Base-by-base conservation (phyloP, 352 stramenopile species). In the Globisporangium barbulae region DNA sequence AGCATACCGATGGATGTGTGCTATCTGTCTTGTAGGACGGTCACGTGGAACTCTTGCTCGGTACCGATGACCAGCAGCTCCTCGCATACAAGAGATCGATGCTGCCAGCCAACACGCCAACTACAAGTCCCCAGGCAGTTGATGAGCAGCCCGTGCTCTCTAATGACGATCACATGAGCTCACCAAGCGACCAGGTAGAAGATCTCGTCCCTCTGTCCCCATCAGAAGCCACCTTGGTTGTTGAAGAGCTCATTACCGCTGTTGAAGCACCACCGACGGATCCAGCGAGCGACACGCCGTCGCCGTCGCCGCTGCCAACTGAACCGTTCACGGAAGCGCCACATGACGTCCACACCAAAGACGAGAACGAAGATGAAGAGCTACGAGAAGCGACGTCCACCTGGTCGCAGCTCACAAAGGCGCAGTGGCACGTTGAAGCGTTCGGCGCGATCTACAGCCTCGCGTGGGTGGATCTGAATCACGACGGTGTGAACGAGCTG, bases 401-500 rank as follows among this genome's bases (percentile, higher is more conserved):
- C 12, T 91, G 83, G 83, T 49, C 66, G 8, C 60, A 70, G 41
- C 33, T 86, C 31, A 35, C 68, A 1, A 47, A 59, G 7, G 45
- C 59, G 1, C 39, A 67, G 9, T 90, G 79, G 78, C 58, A 81
- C 45, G 57, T 93, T 37, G 67, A 88, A 21, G 78, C 70, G 0
- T 90, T 90, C 55, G 84, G 84, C 0, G 63, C 73, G 37, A 81
- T 93, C 66, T 93, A 91, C 72, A 90, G 81, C 59, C 70, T 93
- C n/a, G 55, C 79, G 5, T 83, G 72, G 68, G 63, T 80, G 48
- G 84, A 93, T 62, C 53, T 91, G 13, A 91, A 93, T 54, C 60
- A 62, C 52, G 82, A 93, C 35, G 82, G 82, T 41, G 74, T 90
- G 6, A 53, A 73, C 2, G 84, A 93, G 52, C 55, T 93, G 25